These are phyloP conservation scores for Parathielavia hyrcaniae DNA, from an alignment of 495 filamentous ascomycete genomes.

Conservation along the genomic window DNA sequence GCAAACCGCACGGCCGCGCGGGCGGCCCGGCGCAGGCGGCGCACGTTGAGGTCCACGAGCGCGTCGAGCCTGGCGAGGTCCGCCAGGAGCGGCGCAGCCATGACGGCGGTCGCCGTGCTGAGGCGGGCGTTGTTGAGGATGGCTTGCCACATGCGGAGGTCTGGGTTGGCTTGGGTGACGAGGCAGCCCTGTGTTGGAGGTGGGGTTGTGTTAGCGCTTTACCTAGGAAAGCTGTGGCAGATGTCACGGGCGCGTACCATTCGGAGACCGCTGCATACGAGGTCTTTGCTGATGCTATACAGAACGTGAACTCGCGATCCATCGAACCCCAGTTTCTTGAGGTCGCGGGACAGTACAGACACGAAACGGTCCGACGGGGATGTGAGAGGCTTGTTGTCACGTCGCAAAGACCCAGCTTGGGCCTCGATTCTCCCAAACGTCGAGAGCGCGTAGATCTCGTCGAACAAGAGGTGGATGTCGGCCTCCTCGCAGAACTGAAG, in stretches of 20 bases:
- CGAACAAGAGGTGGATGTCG: neutral
- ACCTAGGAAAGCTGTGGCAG: no score
- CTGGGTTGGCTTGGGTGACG: neutral
- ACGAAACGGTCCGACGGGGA: neutral
- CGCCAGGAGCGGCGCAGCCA: no score
- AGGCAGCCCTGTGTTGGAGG: slow-evolving; percentile 3
- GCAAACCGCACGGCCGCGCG: neutral
- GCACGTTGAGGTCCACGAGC: neutral
- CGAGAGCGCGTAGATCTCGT: neutral
- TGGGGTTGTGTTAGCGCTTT: no score
- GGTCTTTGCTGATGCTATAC: neutral
- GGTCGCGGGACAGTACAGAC: neutral
- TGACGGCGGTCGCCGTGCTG: neutral
- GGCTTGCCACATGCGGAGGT: neutral
- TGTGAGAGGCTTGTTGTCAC: neutral
- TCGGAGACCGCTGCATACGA: neutral
- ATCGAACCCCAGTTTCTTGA: neutral
- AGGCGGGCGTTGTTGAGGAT: neutral
- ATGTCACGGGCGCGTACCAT: neutral
- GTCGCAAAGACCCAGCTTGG: neutral
- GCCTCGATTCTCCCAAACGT: neutral
- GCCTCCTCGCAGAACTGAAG: neutral
- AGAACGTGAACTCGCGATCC: neutral
- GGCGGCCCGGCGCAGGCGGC: neutral
- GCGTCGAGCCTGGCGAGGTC: neutral